phyloP scores from a whole-genome alignment of 371 early-diverging fungal genomes.

The Haplosporangium sp. region DNA sequence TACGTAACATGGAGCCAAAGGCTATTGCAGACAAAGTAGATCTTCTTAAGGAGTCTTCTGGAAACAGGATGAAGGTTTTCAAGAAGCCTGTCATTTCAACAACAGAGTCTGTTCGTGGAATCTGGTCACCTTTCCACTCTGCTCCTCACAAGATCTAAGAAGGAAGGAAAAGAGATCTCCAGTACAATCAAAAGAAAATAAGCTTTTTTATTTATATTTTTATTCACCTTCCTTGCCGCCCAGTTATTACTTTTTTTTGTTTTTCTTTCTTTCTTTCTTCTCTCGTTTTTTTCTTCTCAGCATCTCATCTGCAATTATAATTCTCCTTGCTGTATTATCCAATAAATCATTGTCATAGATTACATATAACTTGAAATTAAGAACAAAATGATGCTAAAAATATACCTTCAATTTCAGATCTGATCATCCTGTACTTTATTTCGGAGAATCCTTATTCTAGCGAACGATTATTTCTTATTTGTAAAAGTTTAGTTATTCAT shows the following conservation, averaged over 20 bases:
- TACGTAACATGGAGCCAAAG: conserved; percentile 70
- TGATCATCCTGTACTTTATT: no score
- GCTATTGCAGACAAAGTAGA: conserved; percentile 74
- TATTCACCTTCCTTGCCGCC: not conserved
- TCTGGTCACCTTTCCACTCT: conserved; percentile 89
- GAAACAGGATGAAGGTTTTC: conserved; percentile 71
- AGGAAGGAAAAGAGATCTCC: not conserved
- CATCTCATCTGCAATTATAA: conserved; percentile 2
- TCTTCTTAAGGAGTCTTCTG: conserved; percentile 77
- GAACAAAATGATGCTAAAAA: no score
- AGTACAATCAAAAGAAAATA: no score
- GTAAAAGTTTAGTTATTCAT: no score
- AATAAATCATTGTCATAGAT: conserved; percentile 3
- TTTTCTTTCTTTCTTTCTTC: not conserved
- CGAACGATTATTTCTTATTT: no score
- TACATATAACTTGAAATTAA: no score
- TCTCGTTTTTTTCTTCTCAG: not conserved
- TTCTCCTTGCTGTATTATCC: not conserved
- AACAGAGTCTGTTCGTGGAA: conserved; percentile 86
- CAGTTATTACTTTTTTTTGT: not conserved
- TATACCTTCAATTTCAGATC: no score
- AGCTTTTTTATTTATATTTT: not conserved
- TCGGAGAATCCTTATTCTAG: no score
- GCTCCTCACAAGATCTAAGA: conserved; percentile 72
- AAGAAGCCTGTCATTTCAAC: conserved; percentile 84